A percentile compares a stretch with the other conserved stretches of the same genome.
These are phyloP conservation scores for Macaranga tanarius DNA, from an alignment of 441 rosid genomes.

Conservation along the genomic window DNA sequence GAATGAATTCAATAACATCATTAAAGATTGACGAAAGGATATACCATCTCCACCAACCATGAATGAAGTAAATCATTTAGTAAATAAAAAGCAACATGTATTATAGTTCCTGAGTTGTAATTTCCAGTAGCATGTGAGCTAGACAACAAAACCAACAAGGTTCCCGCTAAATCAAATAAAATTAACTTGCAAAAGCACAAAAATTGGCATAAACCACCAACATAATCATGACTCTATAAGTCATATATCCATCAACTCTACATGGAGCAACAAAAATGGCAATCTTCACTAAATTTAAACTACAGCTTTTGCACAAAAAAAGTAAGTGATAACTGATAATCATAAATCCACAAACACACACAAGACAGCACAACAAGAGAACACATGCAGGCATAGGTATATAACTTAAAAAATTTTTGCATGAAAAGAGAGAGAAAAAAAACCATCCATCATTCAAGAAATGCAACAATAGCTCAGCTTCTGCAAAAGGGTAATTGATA, in stretches of 20 bases:
- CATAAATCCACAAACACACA: not conserved
- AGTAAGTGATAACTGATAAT: not conserved
- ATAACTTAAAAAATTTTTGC: no score
- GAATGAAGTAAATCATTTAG: not conserved
- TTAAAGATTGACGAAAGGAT: not conserved
- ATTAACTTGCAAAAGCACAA: not conserved
- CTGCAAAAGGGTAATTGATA: no score
- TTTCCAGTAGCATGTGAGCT: no score
- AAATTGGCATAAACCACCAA: not conserved
- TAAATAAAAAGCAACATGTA: not conserved
- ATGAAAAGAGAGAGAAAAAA: no score
- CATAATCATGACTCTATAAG: not conserved
- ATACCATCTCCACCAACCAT: not conserved
- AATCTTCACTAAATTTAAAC: not conserved
- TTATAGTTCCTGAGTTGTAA: no score
- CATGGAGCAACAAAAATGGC: not conserved
- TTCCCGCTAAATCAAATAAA: no score
- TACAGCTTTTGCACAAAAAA: not conserved
- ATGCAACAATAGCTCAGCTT: no score
- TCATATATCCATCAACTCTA: not conserved
- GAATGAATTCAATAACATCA: not conserved
- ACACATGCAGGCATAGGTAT: no score
- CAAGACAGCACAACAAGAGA: not conserved
- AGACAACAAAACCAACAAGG: no score
- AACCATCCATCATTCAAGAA: no score